Evolutionary conservation across 306 rosid species (phyloP).

Genomic region (Amphicarpaea edgeworthii): DNA sequence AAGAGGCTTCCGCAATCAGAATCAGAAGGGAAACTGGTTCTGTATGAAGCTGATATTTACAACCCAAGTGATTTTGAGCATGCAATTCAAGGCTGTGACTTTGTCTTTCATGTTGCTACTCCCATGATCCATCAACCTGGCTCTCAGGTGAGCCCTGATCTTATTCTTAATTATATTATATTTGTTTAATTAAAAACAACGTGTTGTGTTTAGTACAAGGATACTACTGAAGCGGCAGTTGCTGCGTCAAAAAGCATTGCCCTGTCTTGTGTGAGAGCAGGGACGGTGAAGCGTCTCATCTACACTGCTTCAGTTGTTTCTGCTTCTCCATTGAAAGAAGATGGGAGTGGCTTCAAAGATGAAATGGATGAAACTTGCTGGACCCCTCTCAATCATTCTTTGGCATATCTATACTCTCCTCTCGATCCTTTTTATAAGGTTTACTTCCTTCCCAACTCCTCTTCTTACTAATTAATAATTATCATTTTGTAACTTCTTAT

Average conservation of each 20-base stretch:
- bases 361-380: constrained; percentile 57
- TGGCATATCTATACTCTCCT: neutral
- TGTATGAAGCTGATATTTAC: constrained; percentile 59
- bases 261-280: constrained; percentile 47
- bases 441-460: too few relatives aligned
- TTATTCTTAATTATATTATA: neutral
- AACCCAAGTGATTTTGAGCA: constrained; percentile 43
- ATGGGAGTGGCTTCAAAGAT: constrained; percentile 53
- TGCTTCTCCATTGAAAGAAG: constrained; percentile 53
- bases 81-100: constrained; percentile 53
- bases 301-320: constrained; percentile 55
- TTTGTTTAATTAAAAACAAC: too few relatives aligned
- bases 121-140: constrained; percentile 39
- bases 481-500: too few relatives aligned
- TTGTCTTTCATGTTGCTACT: constrained; percentile 64
- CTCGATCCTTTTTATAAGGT: constrained; percentile 25
- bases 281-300: constrained; percentile 54
- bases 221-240: constrained; percentile 50
- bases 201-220: constrained; percentile 50
- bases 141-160: constrained; percentile 37
- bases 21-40: constrained; percentile 37
- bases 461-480: too few relatives aligned
- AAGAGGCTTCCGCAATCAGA: constrained; percentile 52
- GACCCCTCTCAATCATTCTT: constrained; percentile 55
- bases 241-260: constrained; percentile 43